Conservation (phyloP, 2,329 filamentous ascomycete genomes). For the Colletotrichum sp. region DNA sequence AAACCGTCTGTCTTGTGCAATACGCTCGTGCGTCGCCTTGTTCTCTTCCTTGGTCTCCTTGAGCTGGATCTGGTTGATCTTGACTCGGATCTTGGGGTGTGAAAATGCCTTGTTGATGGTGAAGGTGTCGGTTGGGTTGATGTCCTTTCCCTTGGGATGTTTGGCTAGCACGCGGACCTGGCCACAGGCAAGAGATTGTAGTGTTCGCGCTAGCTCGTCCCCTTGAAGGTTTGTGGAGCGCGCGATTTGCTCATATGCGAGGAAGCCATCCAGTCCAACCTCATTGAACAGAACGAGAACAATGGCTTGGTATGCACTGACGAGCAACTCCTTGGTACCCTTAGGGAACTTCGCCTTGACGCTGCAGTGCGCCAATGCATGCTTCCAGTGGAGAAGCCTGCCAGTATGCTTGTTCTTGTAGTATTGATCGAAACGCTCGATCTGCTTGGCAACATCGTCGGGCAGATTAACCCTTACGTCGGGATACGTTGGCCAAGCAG, state of each 20-base stretch:
- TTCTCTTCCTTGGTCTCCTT: slow-evolving; percentile 97
- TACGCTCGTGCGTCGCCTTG: slow-evolving; percentile 88
- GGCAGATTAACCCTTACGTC: slow-evolving; percentile 78
- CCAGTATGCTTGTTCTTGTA: slow-evolving; percentile 92
- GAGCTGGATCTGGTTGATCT: slow-evolving; percentile 98
- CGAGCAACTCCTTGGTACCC: slow-evolving; percentile 84
- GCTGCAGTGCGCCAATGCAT: slow-evolving; percentile 89
- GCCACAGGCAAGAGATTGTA: slow-evolving; percentile 94
- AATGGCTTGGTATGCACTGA: slow-evolving; percentile 91
- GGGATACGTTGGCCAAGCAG: slow-evolving; percentile 92
- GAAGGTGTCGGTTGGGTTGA: slow-evolving; percentile 82
- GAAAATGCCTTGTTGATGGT: slow-evolving; percentile 78
- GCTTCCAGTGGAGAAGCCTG: slow-evolving; percentile 88
- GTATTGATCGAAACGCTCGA: slow-evolving; percentile 81
- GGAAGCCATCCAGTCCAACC: slow-evolving; percentile 61
- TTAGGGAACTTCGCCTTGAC: slow-evolving; percentile 81
- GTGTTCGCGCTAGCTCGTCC: slow-evolving; percentile 82
- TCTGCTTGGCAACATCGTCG: slow-evolving; percentile 73
- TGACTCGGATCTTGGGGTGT: slow-evolving; percentile 87
- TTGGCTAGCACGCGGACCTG: slow-evolving; percentile 86
- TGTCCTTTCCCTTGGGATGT: slow-evolving; percentile 82
- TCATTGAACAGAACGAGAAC: slow-evolving; percentile 91
- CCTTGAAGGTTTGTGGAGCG: slow-evolving; percentile 77
- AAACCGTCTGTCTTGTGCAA: slow-evolving; percentile 88
- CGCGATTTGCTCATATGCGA: slow-evolving; percentile 79